Evolutionary conservation across 192 early-diverging fungal genomes (phyloP).

Genomic region (Linnemannia elongata): DNA sequence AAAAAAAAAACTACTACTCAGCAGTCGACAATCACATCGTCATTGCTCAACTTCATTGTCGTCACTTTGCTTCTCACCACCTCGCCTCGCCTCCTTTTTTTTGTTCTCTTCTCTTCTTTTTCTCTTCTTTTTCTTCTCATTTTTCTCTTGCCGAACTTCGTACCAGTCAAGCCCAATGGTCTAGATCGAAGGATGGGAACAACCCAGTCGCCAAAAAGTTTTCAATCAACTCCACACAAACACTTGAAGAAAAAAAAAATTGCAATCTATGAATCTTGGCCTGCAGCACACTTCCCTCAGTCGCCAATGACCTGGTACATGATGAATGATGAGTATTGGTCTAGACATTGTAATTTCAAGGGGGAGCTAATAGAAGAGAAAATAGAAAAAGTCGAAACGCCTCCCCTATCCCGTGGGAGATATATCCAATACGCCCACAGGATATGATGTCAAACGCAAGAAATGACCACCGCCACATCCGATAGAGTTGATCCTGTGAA

Average conservation of each 20-base stretch:
- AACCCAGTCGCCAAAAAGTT: background rate
- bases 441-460: too few species aligned
- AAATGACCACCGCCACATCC: too few species aligned
- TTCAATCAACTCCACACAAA: background rate
- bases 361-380: too few species aligned
- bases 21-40: background rate
- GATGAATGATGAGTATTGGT: too few species aligned
- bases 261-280: background rate
- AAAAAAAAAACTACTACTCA: background rate
- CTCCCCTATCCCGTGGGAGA: too few species aligned
- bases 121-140: background rate
- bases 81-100: background rate
- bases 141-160: background rate
- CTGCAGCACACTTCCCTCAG: too few species aligned
- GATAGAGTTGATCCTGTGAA: background rate
- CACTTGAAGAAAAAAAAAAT: background rate
- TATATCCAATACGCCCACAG: too few species aligned
- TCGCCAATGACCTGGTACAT: too few species aligned
- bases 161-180: background rate
- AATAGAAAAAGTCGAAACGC: too few species aligned
- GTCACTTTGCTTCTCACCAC: background rate
- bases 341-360: too few species aligned
- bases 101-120: too few species aligned
- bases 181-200: background rate
- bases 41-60: background rate